Base-by-base conservation (phyloP, 495 filamentous ascomycete species). In the Xylaria longipes region DNA sequence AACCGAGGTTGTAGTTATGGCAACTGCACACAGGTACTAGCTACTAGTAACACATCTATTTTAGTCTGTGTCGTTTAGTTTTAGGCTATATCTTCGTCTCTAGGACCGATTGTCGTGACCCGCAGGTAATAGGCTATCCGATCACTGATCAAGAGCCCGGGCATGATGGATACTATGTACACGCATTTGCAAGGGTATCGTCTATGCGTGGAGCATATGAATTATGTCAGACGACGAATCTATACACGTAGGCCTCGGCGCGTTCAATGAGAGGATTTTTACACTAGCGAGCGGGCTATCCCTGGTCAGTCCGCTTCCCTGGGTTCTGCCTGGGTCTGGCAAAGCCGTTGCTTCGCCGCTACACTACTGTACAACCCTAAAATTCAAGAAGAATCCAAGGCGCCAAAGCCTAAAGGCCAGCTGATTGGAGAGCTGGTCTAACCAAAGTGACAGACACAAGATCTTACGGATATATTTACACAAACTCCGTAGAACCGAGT, bases 181-280 rank as follows among this genome's bases (percentile, higher is more conserved):
- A 45, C 43, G 41, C 33, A 29, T 43, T 63, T 63, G 60, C 33
- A 43, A 37, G 35, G 37, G 56, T 37, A 57, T 27, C 25, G 50
- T 25, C 22, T 22, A 12, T 7, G 2, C 27, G 27, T 60, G 39
- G 41, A 46, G 39, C 14, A 64, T 64, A 29, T 65, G 8, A 50
- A 65, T 65, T 65, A 65, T 65, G 63, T 50, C 63, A 65, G 63
- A 65, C 63, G 29, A 33, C 22, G 39, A 48, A 64, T 64, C 41
- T 20, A 64, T 39, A 63, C n/a, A 22, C 31, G 22, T 22, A 43
- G 6, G 27, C 52, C 52, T 56, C 27, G 48, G 48, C 48, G 48
- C 9, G 48, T 12, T 22, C 22, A 25, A 52, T 12, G 39, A 12
- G n/a, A 58, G 31, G 54, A 35, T 20, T 31, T 57, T 35, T 35